Conservation (phyloP, 306 rosid species). For the Herpetospermum pedunculosum region DNA sequence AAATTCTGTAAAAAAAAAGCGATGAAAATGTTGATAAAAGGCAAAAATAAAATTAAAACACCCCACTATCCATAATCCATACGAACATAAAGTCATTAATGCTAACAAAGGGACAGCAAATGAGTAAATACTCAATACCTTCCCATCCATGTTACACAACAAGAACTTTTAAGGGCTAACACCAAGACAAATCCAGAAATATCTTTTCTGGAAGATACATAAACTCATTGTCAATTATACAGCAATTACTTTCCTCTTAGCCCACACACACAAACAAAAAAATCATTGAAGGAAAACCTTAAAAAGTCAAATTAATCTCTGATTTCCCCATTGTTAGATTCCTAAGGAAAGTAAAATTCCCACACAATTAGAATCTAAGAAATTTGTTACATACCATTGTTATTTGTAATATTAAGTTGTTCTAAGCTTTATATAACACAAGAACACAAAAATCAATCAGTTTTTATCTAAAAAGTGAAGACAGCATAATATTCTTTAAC, state of each 20-base stretch:
- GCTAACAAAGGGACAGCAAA: not conserved
- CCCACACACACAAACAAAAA: no score
- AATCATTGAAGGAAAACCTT: no score
- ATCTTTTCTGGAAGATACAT: not conserved
- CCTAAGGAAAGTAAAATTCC: not conserved
- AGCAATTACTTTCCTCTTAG: no score
- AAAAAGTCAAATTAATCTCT: no score
- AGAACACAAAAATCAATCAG: not conserved
- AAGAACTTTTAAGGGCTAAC: not conserved
- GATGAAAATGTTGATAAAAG: not conserved
- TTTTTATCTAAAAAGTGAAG: not conserved
- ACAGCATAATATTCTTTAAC: not conserved
- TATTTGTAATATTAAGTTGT: not conserved
- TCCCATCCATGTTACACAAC: not conserved
- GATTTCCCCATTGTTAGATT: not conserved
- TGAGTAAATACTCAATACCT: not conserved
- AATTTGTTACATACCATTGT: not conserved
- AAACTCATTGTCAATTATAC: not conserved
- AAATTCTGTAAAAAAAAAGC: not conserved
- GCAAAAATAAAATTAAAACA: not conserved
- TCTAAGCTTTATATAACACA: not conserved
- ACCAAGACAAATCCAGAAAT: not conserved
- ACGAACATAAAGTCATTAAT: not conserved
- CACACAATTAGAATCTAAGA: not conserved
- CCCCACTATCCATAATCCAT: not conserved